Percentiles rank a stretch among this genome's conserved stretches.
Evolutionary conservation across 495 filamentous ascomycete genomes (phyloP).

Genomic region (Tetracladium setigerum): DNA sequence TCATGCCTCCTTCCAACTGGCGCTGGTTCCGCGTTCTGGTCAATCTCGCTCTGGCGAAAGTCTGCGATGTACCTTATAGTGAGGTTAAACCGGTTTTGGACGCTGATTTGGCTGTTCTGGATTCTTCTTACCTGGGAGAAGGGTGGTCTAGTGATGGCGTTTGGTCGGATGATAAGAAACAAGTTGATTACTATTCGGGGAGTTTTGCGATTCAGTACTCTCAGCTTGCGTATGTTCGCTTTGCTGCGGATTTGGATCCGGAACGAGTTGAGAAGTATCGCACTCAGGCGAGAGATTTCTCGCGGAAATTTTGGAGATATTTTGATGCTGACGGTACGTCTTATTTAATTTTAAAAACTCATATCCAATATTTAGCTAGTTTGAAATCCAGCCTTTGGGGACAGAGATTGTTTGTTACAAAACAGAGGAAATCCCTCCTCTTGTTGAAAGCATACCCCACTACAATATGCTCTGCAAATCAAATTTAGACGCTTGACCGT

Average conservation of each 20-base stretch:
- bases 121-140: slow-evolving; percentile 49
- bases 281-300: slow-evolving; percentile 39
- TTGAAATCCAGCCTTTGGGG: too few species aligned
- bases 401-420: too few species aligned
- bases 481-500: too few species aligned
- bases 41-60: slow-evolving; percentile 48
- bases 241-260: slow-evolving; percentile 46
- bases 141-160: slow-evolving; percentile 53
- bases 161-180: slow-evolving; percentile 33
- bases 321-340: slow-evolving; percentile 40
- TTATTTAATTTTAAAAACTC: neutral
- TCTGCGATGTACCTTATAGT: slow-evolving; percentile 37
- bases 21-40: slow-evolving; percentile 57
- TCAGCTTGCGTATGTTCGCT: slow-evolving; percentile 47
- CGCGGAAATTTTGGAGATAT: slow-evolving; percentile 50
- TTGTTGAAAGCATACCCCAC: too few species aligned
- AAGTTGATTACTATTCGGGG: slow-evolving; percentile 58
- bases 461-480: too few species aligned
- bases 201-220: slow-evolving; percentile 54
- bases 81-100: slow-evolving; percentile 32
- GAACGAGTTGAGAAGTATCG: slow-evolving; percentile 42
- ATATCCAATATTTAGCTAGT: too few species aligned
- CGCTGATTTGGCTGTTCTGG: slow-evolving; percentile 50
- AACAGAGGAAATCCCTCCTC: too few species aligned
- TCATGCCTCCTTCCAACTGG: slow-evolving; percentile 27